Percentiles rank a stretch among this genome's conserved stretches.
Conservation (phyloP, 2,329 filamentous ascomycete species). For the Colletotrichum endophyticum region DNA sequence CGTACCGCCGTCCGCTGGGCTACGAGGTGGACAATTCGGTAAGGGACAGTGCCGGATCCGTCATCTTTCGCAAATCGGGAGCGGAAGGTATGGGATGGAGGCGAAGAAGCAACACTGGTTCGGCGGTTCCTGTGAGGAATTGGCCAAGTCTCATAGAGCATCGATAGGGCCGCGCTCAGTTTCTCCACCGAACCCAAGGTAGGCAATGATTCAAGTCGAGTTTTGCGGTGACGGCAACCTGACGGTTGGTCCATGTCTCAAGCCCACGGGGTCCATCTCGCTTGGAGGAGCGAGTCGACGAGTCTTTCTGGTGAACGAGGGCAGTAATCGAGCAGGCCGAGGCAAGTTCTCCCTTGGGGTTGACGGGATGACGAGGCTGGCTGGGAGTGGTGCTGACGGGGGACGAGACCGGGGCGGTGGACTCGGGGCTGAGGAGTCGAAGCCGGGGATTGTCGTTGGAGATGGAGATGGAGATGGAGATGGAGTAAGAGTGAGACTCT, state of each 20-base stretch:
- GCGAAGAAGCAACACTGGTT: background rate
- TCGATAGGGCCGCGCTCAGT: background rate
- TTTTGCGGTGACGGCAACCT: background rate
- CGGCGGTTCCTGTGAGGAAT: background rate
- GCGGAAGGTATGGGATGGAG: background rate
- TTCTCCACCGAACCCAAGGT: background rate
- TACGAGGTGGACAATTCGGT: background rate
- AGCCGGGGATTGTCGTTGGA: background rate
- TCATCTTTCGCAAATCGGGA: background rate
- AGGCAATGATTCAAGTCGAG: background rate
- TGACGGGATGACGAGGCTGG: slow-evolving; percentile 1
- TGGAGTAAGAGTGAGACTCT: background rate
- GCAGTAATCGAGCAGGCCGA: background rate
- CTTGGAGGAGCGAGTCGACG: background rate
- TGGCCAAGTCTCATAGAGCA: background rate
- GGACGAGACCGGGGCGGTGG: background rate
- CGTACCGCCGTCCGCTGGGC: background rate
- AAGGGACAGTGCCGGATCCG: background rate
- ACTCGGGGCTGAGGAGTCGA: background rate
- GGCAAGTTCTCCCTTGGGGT: background rate
- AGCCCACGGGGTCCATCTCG: background rate
- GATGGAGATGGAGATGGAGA: background rate
- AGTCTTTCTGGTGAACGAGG: background rate
- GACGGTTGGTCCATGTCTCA: background rate
- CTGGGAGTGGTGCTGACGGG: background rate